Conservation (phyloP, 1,139 yeast species). For the Candida sojae region DNA sequence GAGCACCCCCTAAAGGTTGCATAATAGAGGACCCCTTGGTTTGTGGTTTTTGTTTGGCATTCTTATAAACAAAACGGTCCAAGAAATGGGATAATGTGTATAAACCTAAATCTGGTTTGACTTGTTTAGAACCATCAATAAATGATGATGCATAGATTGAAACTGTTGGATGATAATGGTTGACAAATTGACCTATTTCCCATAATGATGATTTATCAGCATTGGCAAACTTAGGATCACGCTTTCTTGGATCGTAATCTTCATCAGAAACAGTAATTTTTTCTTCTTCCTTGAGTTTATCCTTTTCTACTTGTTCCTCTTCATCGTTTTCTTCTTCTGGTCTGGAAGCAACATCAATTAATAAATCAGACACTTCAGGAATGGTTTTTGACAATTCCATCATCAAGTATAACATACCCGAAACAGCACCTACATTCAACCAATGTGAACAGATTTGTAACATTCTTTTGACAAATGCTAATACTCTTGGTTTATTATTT, state of each 20-base stretch:
- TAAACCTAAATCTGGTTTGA: conserved; percentile 83
- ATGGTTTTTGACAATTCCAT: conserved; percentile 55
- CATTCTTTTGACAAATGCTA: conserved; percentile 90
- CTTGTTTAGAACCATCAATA: conserved; percentile 45
- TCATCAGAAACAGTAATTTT: conserved; percentile 15
- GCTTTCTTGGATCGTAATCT: conserved; percentile 79
- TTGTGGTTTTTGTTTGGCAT: conserved; percentile 74
- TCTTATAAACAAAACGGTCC: conserved; percentile 93
- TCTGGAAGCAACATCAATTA: conserved; percentile 42
- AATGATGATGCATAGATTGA: conserved; percentile 75
- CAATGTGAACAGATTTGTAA: conserved; percentile 83
- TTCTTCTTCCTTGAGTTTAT: conserved; percentile 10
- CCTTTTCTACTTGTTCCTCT: conserved; percentile 25
- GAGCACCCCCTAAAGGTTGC: conserved; percentile 96
- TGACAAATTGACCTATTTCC: conserved; percentile 75
- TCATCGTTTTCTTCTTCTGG: conserved; percentile 36
- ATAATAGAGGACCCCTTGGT: conserved; percentile 88
- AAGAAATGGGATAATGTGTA: conserved; percentile 87
- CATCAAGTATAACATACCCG: conserved; percentile 85
- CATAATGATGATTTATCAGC: conserved; percentile 82
- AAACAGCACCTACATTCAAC: conserved; percentile 83
- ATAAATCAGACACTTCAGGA: conserved; percentile 45
- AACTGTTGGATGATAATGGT: conserved; percentile 93
- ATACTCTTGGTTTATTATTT: conserved; percentile 59
- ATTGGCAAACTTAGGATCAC: conserved; percentile 88